phyloP scores from a whole-genome alignment of 352 stramenopile species.

The Globisporangium mamillatum region DNA sequence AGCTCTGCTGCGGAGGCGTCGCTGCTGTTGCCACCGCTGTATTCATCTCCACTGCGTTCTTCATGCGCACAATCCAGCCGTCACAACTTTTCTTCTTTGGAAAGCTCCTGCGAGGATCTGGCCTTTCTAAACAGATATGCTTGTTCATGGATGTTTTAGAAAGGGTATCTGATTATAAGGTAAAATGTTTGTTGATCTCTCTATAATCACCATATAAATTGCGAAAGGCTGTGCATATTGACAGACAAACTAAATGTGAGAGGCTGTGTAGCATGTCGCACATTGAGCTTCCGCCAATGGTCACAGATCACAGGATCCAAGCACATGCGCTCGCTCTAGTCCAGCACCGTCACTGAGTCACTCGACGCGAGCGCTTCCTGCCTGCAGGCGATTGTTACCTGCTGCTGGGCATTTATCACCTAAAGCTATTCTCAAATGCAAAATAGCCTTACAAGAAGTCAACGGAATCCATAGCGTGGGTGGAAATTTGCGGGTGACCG shows the following conservation, averaged over 20 bases:
- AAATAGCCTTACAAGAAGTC: no score
- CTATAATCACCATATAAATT: not conserved
- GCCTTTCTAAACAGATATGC: not conserved
- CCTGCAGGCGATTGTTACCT: no score
- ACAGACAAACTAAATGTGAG: not conserved
- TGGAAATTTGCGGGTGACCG: not conserved
- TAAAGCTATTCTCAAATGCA: no score
- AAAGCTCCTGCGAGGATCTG: not conserved
- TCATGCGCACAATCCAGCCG: conserved; percentile 10
- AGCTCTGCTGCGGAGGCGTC: conserved; percentile 1
- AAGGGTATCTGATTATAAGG: conserved; percentile 1
- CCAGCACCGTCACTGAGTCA: not conserved
- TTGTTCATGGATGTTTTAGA: not conserved
- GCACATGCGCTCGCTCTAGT: not conserved
- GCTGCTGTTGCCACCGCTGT: not conserved
- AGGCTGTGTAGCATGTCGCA: conserved; percentile 36
- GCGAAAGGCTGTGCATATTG: not conserved
- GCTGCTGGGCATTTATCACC: not conserved
- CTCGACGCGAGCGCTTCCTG: not conserved
- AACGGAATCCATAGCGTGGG: not conserved
- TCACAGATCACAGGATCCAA: not conserved
- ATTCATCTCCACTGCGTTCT: conserved; percentile 12
- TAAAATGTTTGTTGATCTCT: not conserved
- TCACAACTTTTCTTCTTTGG: conserved; percentile 5
- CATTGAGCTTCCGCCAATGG: conserved; percentile 4